Evolutionary conservation across 2,329 filamentous ascomycete genomes (phyloP).

Genomic region (Leptographium flavum): DNA sequence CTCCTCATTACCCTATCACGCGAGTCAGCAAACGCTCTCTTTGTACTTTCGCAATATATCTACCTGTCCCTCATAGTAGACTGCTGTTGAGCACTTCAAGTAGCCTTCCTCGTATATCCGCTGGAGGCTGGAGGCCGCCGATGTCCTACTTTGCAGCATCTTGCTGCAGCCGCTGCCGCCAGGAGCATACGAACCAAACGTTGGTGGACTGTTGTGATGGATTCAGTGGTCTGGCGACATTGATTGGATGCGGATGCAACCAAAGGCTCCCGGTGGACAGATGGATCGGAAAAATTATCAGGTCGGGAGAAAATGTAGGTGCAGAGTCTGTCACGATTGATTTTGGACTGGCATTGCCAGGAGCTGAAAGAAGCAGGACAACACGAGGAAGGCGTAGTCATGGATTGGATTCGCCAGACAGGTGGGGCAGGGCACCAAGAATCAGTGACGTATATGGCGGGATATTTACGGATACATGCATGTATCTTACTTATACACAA

Average conservation of each 20-base stretch:
- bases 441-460: background rate
- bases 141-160: slow-evolving; percentile 37
- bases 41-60: background rate
- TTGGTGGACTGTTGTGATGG: background rate
- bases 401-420: background rate
- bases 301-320: no score
- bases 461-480: background rate
- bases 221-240: background rate
- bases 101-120: slow-evolving; percentile 98
- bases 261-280: no score
- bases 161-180: slow-evolving; percentile 14
- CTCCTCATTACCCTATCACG: slow-evolving; percentile 63
- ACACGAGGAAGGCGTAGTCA: background rate
- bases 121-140: slow-evolving; percentile 57
- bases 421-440: no score
- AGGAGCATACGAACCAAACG: slow-evolving; percentile 7
- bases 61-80: slow-evolving; percentile 92
- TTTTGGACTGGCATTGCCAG: background rate
- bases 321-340: background rate
- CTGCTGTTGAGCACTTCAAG: slow-evolving; percentile 83
- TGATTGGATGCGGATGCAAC: background rate
- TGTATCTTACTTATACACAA: background rate
- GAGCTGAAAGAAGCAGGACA: background rate
- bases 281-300: no score
- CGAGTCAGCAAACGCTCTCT: background rate